Evolutionary conservation across 805 yeast genomes (phyloP).

Genomic region (Wickerhamomyces bisporus): DNA sequence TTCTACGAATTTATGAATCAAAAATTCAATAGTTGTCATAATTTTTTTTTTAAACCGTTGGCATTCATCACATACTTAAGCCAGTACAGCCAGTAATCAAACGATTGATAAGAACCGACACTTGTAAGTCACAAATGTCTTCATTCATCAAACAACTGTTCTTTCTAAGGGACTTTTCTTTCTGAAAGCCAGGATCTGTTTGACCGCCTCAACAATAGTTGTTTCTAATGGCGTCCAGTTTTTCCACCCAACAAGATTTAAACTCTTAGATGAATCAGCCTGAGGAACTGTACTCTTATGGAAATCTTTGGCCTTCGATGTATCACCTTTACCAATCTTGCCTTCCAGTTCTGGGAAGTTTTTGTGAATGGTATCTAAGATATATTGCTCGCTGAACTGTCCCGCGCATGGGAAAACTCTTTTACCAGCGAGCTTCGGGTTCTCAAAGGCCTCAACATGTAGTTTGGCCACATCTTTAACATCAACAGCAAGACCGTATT

Average conservation of each 20-base stretch:
- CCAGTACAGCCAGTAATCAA: no score
- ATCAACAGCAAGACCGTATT: conserved; percentile 21
- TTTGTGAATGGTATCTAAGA: conserved; percentile 20
- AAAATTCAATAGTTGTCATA: no score
- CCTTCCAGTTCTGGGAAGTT: conserved; percentile 34
- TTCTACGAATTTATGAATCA: no score
- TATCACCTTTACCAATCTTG: conserved; percentile 35
- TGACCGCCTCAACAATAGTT: conserved; percentile 33
- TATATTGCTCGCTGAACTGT: conserved; percentile 9
- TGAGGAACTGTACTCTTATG: not conserved
- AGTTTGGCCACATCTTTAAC: conserved; percentile 40
- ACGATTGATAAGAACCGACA: no score
- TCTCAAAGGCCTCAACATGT: conserved; percentile 30
- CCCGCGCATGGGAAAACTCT: conserved; percentile 23
- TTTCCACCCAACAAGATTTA: conserved; percentile 1
- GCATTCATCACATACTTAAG: no score
- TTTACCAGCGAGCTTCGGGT: conserved; percentile 11
- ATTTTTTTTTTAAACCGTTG: no score
- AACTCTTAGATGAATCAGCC: conserved; percentile 4
- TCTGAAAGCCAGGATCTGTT: conserved; percentile 23
- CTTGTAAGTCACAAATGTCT: no score
- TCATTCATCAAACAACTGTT: no score
- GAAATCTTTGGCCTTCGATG: conserved; percentile 14
- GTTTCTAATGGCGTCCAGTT: conserved; percentile 31
- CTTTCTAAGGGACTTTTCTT: no score